Base-by-base conservation (phyloP, 345 rosid species). In the Populus pruinosa region DNA sequence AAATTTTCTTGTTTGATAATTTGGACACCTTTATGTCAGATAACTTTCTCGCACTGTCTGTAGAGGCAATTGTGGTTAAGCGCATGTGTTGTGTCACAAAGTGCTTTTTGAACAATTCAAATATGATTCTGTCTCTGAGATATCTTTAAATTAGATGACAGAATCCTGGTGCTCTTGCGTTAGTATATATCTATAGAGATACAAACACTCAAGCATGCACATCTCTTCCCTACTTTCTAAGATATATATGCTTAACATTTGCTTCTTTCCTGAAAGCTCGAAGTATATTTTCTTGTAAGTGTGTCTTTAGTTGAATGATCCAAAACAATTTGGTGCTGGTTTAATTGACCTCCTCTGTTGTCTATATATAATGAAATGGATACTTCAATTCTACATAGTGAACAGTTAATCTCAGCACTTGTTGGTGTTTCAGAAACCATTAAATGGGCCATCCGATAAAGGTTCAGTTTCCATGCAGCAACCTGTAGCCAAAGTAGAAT, bases 351-450 rank as follows among this genome's bases (percentile, higher is more conserved):
- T 56, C 8, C 27, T 56, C 13, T 56, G 23, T 13, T n/a, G 0
- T 56, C 13, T 55, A 11, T 59, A 23, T n/a, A 59, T n/a, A 25
- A 50, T 17, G 2, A 17, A 36, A 33, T 63, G 17, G 21, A 39
- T 50, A 23, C 44, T 36, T 71, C 25, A 72, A 8, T 31, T 71
- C 27, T 29, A 4, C 6, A 9, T 38, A 27, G 12, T 36, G 16
- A 29, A 64, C 55, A 41, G 21, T 78, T 18, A 38, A 10, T 23
- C 16, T 18, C 8, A 43, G n/a, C 65, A 29, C 66, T 80, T 50
- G 50, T 70, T 85, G 74, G 56, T 66, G 39, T 74, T 86, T 21
- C 92, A 96, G 98, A 92, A 86, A 78, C 82, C 81, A 78, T 82
- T 80, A 49, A 79, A 76, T 78, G 84, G 64, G 67, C 71, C 79